A percentile compares a stretch with the other conserved stretches of the same genome.
phyloP scores from a whole-genome alignment of 768 basidiomycete species.

The Tylopilus balloui region DNA sequence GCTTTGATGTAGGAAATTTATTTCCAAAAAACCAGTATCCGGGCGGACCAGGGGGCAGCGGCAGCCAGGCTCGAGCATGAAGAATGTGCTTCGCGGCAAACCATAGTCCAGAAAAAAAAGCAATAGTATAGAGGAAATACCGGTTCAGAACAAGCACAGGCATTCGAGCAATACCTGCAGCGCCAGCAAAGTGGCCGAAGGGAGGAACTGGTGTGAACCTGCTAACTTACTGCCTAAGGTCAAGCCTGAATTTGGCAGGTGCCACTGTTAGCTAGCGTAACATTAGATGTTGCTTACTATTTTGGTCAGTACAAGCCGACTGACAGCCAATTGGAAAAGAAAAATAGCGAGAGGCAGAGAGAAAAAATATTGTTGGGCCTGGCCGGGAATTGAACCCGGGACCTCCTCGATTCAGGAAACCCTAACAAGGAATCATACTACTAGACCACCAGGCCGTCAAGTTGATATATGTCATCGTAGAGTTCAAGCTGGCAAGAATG shows the following conservation, averaged over 20 bases:
- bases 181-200: not conserved
- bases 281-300: too few relatives aligned
- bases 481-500: not conserved
- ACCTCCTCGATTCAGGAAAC: slow-evolving; percentile 46
- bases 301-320: too few relatives aligned
- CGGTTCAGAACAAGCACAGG: not conserved
- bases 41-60: slow-evolving; percentile 14
- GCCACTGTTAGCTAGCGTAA: too few relatives aligned
- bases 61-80: not conserved
- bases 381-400: slow-evolving; percentile 58
- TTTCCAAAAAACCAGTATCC: slow-evolving; percentile 18
- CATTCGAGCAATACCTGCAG: too few relatives aligned
- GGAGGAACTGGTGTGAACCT: too few relatives aligned
- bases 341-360: not conserved
- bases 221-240: too few relatives aligned
- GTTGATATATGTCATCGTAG: too few relatives aligned
- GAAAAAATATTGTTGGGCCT: slow-evolving; percentile 34
- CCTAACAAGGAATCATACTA: slow-evolving; percentile 67
- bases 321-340: too few relatives aligned
- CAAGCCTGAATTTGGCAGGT: too few relatives aligned
- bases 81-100: not conserved
- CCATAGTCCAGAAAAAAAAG: not conserved
- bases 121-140: not conserved
- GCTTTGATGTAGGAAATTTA: slow-evolving; percentile 2
- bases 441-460: slow-evolving; percentile 63